Conservation (phyloP, 306 rosid genomes). For the Prunus persica region DNA sequence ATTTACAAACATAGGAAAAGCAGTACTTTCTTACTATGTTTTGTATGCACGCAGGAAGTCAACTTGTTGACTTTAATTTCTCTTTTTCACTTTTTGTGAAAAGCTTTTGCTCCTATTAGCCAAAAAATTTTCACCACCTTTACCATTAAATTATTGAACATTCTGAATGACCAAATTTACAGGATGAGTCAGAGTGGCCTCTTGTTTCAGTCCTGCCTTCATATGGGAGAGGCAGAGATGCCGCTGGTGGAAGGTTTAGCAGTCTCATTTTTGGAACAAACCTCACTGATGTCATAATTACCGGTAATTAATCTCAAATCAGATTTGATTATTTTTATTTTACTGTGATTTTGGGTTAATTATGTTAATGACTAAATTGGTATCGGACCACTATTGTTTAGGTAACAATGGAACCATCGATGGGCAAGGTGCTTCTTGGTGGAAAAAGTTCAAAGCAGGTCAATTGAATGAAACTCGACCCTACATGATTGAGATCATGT, state of each 20-base stretch:
- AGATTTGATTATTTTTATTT: neutral
- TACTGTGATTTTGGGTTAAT: neutral
- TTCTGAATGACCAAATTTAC: neutral
- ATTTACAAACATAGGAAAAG: no score
- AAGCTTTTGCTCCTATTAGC: no score
- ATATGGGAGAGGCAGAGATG: conserved; percentile 68
- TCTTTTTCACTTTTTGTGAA: no score
- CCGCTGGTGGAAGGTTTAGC: conserved; percentile 52
- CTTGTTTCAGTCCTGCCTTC: conserved; percentile 44
- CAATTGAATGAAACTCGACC: conserved; percentile 50
- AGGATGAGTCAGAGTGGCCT: conserved; percentile 75
- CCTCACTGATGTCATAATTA: conserved; percentile 71
- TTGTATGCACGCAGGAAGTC: no score
- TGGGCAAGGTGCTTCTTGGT: conserved; percentile 76
- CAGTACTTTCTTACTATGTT: no score
- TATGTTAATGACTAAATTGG: neutral
- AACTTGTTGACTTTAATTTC: no score
- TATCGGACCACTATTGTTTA: neutral
- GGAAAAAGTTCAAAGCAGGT: conserved; percentile 42
- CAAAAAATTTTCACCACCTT: neutral
- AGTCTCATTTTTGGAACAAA: conserved; percentile 73
- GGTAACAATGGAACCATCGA: conserved; percentile 81
- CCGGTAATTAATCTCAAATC: neutral
- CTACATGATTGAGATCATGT: conserved; percentile 61
- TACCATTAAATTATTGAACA: neutral